Conservation (phyloP, 2,329 filamentous ascomycete species). For the Nigrospora oryzae region DNA sequence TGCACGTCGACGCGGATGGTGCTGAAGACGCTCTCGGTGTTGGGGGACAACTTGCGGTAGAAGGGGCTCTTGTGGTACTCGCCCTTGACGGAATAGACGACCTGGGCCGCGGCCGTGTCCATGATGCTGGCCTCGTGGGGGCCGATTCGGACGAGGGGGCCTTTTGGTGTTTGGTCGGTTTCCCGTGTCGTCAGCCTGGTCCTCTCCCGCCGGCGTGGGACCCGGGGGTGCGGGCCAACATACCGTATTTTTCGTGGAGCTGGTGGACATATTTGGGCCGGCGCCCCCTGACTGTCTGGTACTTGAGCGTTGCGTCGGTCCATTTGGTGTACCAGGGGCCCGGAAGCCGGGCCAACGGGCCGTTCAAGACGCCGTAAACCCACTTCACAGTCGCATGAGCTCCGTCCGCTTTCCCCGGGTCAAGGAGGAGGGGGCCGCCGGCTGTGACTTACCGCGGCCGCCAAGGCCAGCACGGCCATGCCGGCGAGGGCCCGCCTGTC, state of each 20-base stretch:
- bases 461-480: background rate
- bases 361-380: background rate
- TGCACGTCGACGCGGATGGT: constrained; percentile 29
- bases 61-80: constrained; percentile 18
- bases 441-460: background rate
- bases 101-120: constrained; percentile 11
- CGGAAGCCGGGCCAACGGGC: constrained; percentile 1
- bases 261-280: background rate
- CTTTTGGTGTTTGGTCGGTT: background rate
- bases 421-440: too few relatives aligned
- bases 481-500: background rate
- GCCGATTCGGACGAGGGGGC: constrained; percentile 10
- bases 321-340: constrained; percentile 5
- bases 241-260: constrained; percentile 4
- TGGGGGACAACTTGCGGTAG: constrained; percentile 10
- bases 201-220: background rate
- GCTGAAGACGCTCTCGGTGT: constrained; percentile 26
- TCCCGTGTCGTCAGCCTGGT: background rate
- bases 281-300: constrained; percentile 2
- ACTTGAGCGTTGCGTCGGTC: background rate
- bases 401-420: background rate
- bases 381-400: background rate
- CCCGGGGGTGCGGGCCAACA: too few relatives aligned
- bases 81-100: constrained; percentile 18
- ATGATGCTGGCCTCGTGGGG: constrained; percentile 16